Percentiles rank a stretch among this genome's conserved stretches.
Conservation (phyloP, 441 rosid genomes). For the Brassica hybrid region DNA sequence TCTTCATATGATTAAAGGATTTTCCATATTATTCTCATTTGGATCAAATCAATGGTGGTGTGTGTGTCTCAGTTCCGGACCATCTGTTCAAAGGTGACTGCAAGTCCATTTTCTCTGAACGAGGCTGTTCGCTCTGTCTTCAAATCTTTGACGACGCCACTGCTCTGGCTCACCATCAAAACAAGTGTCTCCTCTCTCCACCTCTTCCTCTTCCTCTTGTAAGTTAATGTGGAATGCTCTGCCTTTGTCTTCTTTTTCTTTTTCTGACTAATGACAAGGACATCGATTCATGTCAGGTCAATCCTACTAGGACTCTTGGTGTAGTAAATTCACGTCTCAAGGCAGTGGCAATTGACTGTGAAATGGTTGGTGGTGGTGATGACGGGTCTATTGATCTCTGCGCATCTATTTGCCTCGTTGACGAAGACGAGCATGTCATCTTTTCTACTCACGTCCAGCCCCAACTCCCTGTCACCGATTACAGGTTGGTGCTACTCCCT, state of each 20-base stretch:
- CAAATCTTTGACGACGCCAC: conserved; percentile 50
- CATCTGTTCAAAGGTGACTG: conserved; percentile 56
- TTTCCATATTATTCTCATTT: background rate
- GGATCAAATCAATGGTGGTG: background rate
- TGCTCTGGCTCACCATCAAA: conserved; percentile 53
- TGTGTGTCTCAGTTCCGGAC: conserved; percentile 44
- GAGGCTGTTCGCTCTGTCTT: conserved; percentile 68
- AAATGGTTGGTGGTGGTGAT: conserved; percentile 79
- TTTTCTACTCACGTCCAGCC: conserved; percentile 66
- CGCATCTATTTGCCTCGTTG: conserved; percentile 73
- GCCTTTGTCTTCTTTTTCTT: background rate
- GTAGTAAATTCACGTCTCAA: conserved; percentile 37
- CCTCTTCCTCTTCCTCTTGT: conserved; percentile 61
- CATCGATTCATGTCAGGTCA: conserved; percentile 44
- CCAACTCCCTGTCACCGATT: conserved; percentile 57
- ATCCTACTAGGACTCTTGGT: conserved; percentile 31
- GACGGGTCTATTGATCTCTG: conserved; percentile 65
- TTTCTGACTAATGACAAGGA: background rate
- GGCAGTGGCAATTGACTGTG: conserved; percentile 75
- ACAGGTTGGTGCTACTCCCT: conserved; percentile 50
- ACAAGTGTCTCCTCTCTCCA: conserved; percentile 49
- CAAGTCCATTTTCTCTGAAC: conserved; percentile 49
- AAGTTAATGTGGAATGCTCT: conserved; percentile 40
- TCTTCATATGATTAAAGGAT: background rate
- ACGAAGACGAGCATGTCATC: conserved; percentile 68